Percentiles rank a stretch among this genome's conserved stretches.
These are phyloP conservation scores for Cynanchum wilfordii DNA, from an alignment of 257 asterid genomes.

Conservation along the genomic window DNA sequence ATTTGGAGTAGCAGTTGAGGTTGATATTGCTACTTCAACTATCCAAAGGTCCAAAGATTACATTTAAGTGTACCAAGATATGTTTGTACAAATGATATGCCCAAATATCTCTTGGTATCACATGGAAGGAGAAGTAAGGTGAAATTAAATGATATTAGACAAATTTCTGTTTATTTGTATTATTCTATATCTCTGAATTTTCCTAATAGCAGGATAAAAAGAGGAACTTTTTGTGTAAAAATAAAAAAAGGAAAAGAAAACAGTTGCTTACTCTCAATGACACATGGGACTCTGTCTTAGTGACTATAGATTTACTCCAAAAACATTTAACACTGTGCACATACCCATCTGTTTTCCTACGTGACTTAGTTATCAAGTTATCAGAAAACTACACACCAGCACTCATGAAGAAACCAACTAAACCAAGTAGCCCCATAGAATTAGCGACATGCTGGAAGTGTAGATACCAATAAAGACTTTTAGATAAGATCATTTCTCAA, in stretches of 20 bases:
- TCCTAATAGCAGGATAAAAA: not conserved
- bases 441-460: not conserved
- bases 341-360: not conserved
- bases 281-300: not conserved
- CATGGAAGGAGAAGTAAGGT: not conserved
- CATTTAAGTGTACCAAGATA: not conserved
- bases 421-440: not conserved
- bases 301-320: not conserved
- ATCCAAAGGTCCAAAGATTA: not conserved
- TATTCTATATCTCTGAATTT: not conserved
- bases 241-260: not conserved
- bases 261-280: not conserved
- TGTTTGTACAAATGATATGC: not conserved
- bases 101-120: not conserved
- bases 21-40: not conserved
- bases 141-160: not conserved
- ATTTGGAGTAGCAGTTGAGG: not conserved
- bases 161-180: not conserved
- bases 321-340: not conserved
- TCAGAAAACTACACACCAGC: not conserved
- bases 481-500: not conserved
- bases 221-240: not conserved
- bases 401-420: not conserved
- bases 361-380: not conserved
- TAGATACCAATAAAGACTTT: not conserved